Evolutionary conservation across 2,329 filamentous ascomycete species (phyloP).

Genomic region (Venturia pyrina): DNA sequence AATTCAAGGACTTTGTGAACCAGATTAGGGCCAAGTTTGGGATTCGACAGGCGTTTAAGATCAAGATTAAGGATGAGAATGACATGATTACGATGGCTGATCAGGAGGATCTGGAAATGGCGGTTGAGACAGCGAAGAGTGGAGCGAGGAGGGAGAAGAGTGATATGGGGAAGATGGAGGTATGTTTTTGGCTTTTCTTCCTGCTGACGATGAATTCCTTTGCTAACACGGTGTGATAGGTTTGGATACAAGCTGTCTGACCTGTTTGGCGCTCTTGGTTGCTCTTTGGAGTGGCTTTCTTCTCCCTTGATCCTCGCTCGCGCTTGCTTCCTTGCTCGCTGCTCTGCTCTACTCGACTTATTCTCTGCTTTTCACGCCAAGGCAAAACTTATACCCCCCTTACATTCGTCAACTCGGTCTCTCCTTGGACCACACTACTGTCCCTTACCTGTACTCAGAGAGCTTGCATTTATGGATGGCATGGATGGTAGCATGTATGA

Average conservation of each 20-base stretch:
- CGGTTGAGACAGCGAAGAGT: constrained; percentile 59
- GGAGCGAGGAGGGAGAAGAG: constrained; percentile 61
- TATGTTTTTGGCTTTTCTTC: constrained; percentile 28
- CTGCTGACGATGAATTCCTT: neutral
- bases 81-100: constrained; percentile 98
- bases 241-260: constrained; percentile 11
- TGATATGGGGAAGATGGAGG: constrained; percentile 92
- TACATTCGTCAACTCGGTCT: neutral
- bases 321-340: neutral
- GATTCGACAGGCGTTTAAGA: constrained; percentile 67
- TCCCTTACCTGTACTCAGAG: neutral
- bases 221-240: constrained; percentile 4
- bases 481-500: neutral
- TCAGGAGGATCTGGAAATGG: constrained; percentile 90
- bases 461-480: neutral
- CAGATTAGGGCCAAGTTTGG: constrained; percentile 82
- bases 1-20: constrained; percentile 68
- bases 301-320: neutral
- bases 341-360: neutral
- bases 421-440: neutral
- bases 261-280: neutral
- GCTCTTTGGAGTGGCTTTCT: neutral
- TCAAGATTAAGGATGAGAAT: constrained; percentile 79
- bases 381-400: constrained; percentile 1
- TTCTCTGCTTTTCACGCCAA: neutral